Percentiles rank a stretch among this genome's conserved stretches.
phyloP scores from a whole-genome alignment of 2,329 filamentous ascomycete species.

The Ophiostoma montium region DNA sequence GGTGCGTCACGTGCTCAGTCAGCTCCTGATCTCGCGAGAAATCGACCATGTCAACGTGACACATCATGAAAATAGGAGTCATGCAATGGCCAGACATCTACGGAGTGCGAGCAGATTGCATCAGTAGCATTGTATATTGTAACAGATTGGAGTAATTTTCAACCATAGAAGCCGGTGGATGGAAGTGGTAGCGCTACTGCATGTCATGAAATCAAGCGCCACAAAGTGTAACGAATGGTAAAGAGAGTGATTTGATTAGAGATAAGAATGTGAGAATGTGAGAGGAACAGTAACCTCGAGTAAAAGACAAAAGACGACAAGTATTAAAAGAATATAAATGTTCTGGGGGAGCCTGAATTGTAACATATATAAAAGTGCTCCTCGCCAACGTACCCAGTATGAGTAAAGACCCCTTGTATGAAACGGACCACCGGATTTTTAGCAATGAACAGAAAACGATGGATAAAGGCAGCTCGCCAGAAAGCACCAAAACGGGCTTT shows the following conservation, averaged over 20 bases:
- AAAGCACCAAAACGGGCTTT: conserved; percentile 8
- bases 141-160: too few species aligned
- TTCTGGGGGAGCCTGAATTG: background rate
- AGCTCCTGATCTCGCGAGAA: too few species aligned
- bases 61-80: too few species aligned
- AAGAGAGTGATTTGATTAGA: too few species aligned
- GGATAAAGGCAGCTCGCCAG: background rate
- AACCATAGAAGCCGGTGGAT: too few species aligned
- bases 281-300: background rate
- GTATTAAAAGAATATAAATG: background rate
- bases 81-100: too few species aligned
- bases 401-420: background rate
- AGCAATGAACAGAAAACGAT: background rate
- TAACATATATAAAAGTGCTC: background rate
- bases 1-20: background rate
- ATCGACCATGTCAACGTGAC: too few species aligned
- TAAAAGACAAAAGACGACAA: background rate
- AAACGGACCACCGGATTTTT: background rate
- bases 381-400: background rate
- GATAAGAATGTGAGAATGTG: background rate
- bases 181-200: too few species aligned
- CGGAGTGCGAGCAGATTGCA: too few species aligned
- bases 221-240: too few species aligned
- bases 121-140: too few species aligned
- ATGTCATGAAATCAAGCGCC: too few species aligned